Evolutionary conservation across 192 early-diverging fungal genomes (phyloP).

Genomic region (Coemansia furcata): DNA sequence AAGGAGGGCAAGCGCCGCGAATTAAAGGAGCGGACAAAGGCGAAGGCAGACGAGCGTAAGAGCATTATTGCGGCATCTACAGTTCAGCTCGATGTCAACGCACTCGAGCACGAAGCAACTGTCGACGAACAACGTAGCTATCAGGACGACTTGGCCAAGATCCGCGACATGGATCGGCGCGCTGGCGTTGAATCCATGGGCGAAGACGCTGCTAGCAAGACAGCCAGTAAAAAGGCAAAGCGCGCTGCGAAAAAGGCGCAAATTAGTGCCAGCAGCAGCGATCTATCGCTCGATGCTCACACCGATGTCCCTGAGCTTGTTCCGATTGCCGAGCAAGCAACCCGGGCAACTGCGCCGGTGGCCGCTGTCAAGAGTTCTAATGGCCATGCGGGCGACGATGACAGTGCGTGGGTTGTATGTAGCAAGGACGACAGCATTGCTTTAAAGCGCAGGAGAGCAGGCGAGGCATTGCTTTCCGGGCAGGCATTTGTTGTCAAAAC

Average conservation of each 20-base stretch:
- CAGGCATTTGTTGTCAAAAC: not conserved
- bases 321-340: not conserved
- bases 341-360: not conserved
- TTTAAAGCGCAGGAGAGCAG: slow-evolving; percentile 5
- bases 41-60: slow-evolving; percentile 3
- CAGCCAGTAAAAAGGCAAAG: slow-evolving; percentile 30
- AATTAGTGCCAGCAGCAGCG: not conserved
- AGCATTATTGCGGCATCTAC: slow-evolving; percentile 12
- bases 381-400: not conserved
- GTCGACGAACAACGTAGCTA: slow-evolving; percentile 35
- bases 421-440: not conserved
- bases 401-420: slow-evolving; percentile 19
- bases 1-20: slow-evolving; percentile 16
- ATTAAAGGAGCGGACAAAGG: slow-evolving; percentile 32
- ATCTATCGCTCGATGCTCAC: not conserved
- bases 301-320: slow-evolving; percentile 27
- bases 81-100: slow-evolving; percentile 37
- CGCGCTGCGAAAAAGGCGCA: slow-evolving; percentile 35
- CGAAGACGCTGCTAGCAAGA: slow-evolving; percentile 4
- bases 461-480: slow-evolving; percentile 13
- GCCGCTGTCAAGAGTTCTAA: not conserved
- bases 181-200: slow-evolving; percentile 14
- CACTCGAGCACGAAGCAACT: slow-evolving; percentile 33
- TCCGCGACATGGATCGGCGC: slow-evolving; percentile 40
- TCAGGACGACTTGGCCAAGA: slow-evolving; percentile 38